These are phyloP conservation scores for Hygrophoropsis aurantiaca DNA, from an alignment of 768 basidiomycete species.

Conservation along the genomic window DNA sequence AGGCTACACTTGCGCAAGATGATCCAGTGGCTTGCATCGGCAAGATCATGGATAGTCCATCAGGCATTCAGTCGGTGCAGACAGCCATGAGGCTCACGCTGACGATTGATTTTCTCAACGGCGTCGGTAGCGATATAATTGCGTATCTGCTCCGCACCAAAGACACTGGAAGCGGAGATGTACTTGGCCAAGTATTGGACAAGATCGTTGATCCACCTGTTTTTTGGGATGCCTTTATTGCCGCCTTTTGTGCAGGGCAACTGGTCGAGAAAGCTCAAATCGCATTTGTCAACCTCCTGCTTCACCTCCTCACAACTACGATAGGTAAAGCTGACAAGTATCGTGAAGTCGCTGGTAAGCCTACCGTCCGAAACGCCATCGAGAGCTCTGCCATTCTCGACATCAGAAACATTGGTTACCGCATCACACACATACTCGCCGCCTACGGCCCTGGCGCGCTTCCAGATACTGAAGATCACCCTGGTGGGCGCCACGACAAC, in stretches of 20 bases:
- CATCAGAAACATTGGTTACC: slow-evolving; percentile 30
- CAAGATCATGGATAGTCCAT: slow-evolving; percentile 33
- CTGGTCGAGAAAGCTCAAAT: slow-evolving; percentile 35
- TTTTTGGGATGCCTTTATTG: slow-evolving; percentile 44
- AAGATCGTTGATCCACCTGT: slow-evolving; percentile 49
- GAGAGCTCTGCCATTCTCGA: slow-evolving; percentile 21
- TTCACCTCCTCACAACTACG: slow-evolving; percentile 45
- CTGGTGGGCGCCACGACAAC: slow-evolving; percentile 72
- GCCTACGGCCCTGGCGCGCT: slow-evolving; percentile 20
- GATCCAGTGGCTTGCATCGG: slow-evolving; percentile 38
- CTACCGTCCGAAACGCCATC: slow-evolving; percentile 25
- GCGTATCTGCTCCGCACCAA: slow-evolving; percentile 38
- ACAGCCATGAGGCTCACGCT: slow-evolving; percentile 41
- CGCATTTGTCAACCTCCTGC: slow-evolving; percentile 49
- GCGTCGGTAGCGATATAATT: slow-evolving; percentile 35
- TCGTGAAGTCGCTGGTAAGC: slow-evolving; percentile 36
- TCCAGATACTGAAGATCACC: slow-evolving; percentile 24
- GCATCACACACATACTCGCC: slow-evolving; percentile 40
- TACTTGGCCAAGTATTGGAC: slow-evolving; percentile 38
- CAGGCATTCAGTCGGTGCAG: slow-evolving; percentile 40
- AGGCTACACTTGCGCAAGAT: slow-evolving; percentile 42
- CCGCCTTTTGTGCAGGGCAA: slow-evolving; percentile 33
- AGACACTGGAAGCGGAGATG: slow-evolving; percentile 40
- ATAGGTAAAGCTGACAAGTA: slow-evolving; percentile 34
- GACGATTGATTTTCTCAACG: slow-evolving; percentile 41